A percentile compares a stretch with the other conserved stretches of the same genome.
phyloP scores from a whole-genome alignment of 78 protist genomes.

The Isochrysis galbana region DNA sequence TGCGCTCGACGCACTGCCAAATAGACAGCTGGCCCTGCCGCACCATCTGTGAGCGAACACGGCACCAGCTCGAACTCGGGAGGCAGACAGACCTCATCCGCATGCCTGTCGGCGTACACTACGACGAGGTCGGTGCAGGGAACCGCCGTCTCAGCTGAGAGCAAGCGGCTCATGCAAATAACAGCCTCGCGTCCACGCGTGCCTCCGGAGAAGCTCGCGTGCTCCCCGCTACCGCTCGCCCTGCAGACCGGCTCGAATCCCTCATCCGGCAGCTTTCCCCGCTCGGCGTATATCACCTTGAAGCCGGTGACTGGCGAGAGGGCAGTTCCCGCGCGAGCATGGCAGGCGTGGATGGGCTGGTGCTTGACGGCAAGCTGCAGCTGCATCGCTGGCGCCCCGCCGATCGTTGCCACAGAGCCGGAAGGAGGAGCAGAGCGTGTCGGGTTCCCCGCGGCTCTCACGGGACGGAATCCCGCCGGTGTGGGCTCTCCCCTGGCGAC shows the following conservation, averaged over 20 bases:
- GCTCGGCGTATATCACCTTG: not conserved
- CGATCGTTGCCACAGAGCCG: not conserved
- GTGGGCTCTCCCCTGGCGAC: not conserved
- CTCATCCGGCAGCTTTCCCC: not conserved
- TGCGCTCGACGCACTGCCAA: not conserved
- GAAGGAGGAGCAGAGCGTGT: not conserved
- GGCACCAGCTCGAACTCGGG: not conserved
- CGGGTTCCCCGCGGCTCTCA: not conserved
- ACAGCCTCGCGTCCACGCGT: not conserved
- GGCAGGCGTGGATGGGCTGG: not conserved
- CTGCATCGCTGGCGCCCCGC: not conserved
- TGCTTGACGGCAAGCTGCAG: not conserved
- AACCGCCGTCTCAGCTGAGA: not conserved
- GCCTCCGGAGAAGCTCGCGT: not conserved
- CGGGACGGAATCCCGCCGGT: not conserved
- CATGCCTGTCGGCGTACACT: not conserved
- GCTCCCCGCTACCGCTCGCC: not conserved
- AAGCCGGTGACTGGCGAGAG: not conserved
- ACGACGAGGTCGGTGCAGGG: not conserved
- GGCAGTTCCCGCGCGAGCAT: not conserved
- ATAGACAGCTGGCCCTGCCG: not conserved
- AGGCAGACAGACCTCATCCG: not conserved
- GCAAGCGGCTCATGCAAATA: not conserved
- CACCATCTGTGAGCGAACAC: not conserved
- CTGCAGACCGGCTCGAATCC: not conserved